Conservation (phyloP, 495 filamentous ascomycete genomes). For the Neurospora sp. region DNA sequence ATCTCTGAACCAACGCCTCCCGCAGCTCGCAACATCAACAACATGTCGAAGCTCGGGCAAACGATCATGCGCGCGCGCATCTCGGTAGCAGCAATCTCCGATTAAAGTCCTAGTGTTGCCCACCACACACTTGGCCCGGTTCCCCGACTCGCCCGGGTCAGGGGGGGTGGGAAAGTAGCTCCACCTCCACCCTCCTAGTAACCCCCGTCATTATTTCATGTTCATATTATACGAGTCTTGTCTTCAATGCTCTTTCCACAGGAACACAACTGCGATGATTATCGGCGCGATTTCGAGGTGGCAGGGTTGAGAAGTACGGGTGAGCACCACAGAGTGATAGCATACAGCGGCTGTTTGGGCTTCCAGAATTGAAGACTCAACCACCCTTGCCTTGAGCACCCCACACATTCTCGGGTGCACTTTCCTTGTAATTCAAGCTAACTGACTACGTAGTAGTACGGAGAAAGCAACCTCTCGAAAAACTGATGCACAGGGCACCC, state of each 20-base stretch:
- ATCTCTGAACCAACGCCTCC: constrained; percentile 59
- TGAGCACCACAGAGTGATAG: neutral
- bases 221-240: too few species aligned
- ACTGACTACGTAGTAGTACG: neutral
- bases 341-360: neutral
- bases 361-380: neutral
- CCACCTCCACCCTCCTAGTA: neutral
- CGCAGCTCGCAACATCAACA: constrained; percentile 13
- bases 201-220: too few species aligned
- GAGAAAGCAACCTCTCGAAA: neutral
- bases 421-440: neutral
- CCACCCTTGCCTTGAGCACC: neutral
- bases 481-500: neutral
- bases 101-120: neutral
- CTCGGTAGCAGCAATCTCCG: constrained; percentile 35
- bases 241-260: too few species aligned
- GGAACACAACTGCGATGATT: too few species aligned
- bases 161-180: neutral
- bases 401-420: neutral
- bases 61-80: constrained; percentile 10
- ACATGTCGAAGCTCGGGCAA: too few species aligned
- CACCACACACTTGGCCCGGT: neutral
- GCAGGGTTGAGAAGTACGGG: neutral
- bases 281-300: neutral
- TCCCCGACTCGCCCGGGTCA: neutral